Evolutionary conservation across 768 basidiomycete genomes (phyloP).

Genomic region (Dendrothele bispora): DNA sequence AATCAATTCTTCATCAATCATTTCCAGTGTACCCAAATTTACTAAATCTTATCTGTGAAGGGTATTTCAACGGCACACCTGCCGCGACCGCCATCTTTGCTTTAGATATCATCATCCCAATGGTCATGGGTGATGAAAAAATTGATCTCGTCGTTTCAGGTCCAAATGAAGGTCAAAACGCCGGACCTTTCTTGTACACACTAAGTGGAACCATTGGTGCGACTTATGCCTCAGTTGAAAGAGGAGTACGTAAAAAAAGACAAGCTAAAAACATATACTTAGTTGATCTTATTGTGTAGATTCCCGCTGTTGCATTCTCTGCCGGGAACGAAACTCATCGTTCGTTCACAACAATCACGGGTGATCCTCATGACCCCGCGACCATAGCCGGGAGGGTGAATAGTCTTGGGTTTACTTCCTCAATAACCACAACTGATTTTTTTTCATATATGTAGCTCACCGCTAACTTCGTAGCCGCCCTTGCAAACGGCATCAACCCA

Average conservation of each 20-base stretch:
- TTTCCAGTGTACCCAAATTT: too few species aligned
- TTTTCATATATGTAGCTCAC: constrained; percentile 3
- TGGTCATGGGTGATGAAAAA: constrained; percentile 19
- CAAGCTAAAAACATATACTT: too few species aligned
- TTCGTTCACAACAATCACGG: constrained; percentile 27
- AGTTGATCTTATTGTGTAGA: constrained; percentile 10
- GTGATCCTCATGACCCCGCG: constrained; percentile 22
- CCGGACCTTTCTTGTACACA: constrained; percentile 27
- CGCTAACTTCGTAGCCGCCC: constrained; percentile 24
- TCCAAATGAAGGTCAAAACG: constrained; percentile 29
- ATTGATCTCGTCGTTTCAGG: constrained; percentile 30
- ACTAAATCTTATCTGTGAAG: constrained; percentile 7
- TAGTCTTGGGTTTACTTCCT: background rate
- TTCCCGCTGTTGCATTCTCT: constrained; percentile 28
- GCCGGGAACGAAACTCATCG: constrained; percentile 24
- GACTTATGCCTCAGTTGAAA: constrained; percentile 24
- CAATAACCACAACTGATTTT: background rate
- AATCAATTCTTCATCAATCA: too few species aligned
- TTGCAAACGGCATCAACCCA: constrained; percentile 19
- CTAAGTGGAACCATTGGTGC: constrained; percentile 30
- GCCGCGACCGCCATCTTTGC: constrained; percentile 27
- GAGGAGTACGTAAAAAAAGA: constrained; percentile 23
- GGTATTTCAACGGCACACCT: constrained; percentile 33
- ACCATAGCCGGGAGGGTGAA: constrained; percentile 24
- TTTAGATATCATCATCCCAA: constrained; percentile 26